Conservation (phyloP, 1,284 basidiomycete genomes). For the Crucibulum cyathiforme region DNA sequence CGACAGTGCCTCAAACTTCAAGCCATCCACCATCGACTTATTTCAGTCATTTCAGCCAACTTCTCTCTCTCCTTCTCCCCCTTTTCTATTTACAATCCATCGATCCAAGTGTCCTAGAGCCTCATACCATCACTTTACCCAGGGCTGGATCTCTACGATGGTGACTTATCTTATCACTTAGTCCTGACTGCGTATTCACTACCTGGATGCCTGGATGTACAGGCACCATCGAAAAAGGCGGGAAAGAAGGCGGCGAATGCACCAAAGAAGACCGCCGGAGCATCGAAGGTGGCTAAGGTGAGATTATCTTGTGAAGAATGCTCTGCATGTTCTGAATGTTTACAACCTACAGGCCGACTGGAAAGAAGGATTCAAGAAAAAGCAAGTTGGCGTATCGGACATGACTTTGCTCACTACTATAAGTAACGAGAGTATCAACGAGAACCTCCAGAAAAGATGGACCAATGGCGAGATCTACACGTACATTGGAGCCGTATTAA, state of each 20-base stretch:
- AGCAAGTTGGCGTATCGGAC: conserved; percentile 96
- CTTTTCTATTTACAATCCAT: too few species aligned
- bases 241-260: conserved; percentile 80
- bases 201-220: background rate
- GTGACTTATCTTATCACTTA: background rate
- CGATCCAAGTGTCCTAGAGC: too few species aligned
- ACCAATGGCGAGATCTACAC: conserved; percentile 97
- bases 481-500: conserved; percentile 96
- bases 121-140: too few species aligned
- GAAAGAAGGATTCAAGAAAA: conserved; percentile 99
- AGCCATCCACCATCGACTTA: too few species aligned
- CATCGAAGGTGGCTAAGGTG: conserved; percentile 79
- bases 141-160: background rate
- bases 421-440: conserved; percentile 98
- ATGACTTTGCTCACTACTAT: conserved; percentile 98
- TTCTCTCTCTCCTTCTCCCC: too few species aligned
- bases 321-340: background rate
- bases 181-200: background rate
- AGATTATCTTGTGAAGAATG: conserved; percentile 6
- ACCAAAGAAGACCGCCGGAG: conserved; percentile 67
- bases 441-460: conserved; percentile 97
- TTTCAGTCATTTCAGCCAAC: too few species aligned
- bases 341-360: conserved; percentile 80
- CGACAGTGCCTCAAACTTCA: background rate
- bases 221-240: conserved; percentile 92